Evolutionary conservation across 1,284 basidiomycete genomes (phyloP).

Genomic region (Anthracocystis panici-leucophaei): DNA sequence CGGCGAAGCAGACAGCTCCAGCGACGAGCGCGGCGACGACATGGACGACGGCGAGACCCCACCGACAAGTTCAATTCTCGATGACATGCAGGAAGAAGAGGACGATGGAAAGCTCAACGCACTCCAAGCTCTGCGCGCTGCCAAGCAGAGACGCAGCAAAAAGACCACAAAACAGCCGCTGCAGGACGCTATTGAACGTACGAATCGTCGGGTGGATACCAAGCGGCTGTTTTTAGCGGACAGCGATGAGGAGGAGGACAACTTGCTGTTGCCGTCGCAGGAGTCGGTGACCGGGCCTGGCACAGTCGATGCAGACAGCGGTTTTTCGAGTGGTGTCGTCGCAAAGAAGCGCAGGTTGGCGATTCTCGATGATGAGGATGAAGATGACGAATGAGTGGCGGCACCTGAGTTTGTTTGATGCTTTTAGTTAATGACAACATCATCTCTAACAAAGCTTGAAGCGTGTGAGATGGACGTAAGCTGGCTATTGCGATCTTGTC

Average conservation of each 20-base stretch:
- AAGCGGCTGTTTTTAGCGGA: constrained; percentile 44
- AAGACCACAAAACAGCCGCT: constrained; percentile 14
- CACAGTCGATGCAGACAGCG: constrained; percentile 1
- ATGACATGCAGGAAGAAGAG: constrained; percentile 21
- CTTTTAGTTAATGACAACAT: no score
- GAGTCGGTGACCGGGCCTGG: constrained; percentile 8
- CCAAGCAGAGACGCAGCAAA: constrained; percentile 28
- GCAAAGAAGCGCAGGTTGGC: constrained; percentile 37
- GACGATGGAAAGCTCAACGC: constrained; percentile 27
- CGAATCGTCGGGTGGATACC: constrained; percentile 30
- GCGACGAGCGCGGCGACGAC: constrained; percentile 15
- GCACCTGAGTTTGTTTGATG: no score
- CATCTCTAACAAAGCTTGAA: no score
- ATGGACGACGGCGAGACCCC: constrained; percentile 30
- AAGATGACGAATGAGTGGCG: constrained; percentile 12
- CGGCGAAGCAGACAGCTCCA: constrained; percentile 3
- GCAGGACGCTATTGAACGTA: constrained; percentile 29
- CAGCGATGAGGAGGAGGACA: constrained; percentile 39
- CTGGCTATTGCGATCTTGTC: no score
- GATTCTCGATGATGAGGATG: constrained; percentile 36
- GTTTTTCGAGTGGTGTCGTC: not conserved
- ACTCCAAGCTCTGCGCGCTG: constrained; percentile 32
- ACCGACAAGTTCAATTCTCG: constrained; percentile 33
- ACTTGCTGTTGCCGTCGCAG: constrained; percentile 24
- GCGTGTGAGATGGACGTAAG: no score